Evolutionary conservation across 768 basidiomycete genomes (phyloP).

Genomic region (Serendipita sp.): DNA sequence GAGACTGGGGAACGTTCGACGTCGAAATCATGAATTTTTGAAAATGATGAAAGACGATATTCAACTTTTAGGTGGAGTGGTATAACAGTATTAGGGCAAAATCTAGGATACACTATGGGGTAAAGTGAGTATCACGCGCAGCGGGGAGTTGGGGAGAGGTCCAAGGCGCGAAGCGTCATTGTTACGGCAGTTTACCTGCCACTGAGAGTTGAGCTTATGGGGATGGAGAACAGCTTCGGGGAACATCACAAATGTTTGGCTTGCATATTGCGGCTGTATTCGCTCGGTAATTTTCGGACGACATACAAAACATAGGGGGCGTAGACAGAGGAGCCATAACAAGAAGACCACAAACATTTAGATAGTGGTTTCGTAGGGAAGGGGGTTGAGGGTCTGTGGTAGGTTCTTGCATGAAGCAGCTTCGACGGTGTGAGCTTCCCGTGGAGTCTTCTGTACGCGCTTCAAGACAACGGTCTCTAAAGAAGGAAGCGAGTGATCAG

Average conservation of each 20-base stretch:
- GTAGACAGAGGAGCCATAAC: neutral
- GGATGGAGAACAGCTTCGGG: no score
- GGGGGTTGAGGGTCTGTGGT: conserved; percentile 85
- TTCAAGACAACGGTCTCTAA: conserved; percentile 70
- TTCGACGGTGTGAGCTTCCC: conserved; percentile 55
- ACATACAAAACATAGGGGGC: conserved; percentile 2
- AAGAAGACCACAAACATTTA: conserved; percentile 26
- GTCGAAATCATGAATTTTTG: no score
- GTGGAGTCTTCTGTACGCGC: conserved; percentile 72
- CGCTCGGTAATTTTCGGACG: neutral
- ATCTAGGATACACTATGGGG: no score
- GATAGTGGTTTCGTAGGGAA: conserved; percentile 94
- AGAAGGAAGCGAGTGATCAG: neutral
- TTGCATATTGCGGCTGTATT: conserved; percentile 1
- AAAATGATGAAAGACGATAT: no score
- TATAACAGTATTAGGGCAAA: no score
- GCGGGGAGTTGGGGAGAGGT: no score
- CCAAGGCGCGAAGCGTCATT: no score
- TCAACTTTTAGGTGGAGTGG: no score
- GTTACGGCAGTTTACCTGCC: no score
- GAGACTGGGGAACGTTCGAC: neutral
- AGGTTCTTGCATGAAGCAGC: conserved; percentile 50
- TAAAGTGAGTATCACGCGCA: no score
- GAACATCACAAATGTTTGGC: no score
- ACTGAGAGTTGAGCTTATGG: no score